Conservation (phyloP, 208 protist species). For the Leishmania arabica region DNA sequence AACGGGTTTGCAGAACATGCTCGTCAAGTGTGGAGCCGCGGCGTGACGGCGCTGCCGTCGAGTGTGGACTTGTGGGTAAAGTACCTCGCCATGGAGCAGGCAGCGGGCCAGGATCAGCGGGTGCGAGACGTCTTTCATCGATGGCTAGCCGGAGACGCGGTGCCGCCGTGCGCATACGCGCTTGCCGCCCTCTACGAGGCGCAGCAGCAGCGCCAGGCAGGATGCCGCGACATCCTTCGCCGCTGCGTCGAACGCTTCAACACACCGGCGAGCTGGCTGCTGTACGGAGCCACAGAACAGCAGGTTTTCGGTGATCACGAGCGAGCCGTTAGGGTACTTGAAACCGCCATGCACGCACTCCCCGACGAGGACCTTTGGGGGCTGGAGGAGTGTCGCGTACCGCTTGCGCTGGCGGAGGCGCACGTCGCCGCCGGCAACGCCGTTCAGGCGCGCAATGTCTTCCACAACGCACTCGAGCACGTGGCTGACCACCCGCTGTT, state of each 20-base stretch:
- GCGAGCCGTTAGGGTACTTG: slow-evolving; percentile 63
- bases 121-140: slow-evolving; percentile 95
- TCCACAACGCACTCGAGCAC: slow-evolving; percentile 50
- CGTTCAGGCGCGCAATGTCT: slow-evolving; percentile 53
- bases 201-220: slow-evolving; percentile 34
- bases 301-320: slow-evolving; percentile 53
- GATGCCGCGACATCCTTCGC: slow-evolving; percentile 59
- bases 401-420: slow-evolving; percentile 66
- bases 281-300: slow-evolving; percentile 89
- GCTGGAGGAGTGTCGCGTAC: slow-evolving; percentile 58
- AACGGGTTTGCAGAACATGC: slow-evolving; percentile 97
- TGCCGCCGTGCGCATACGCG: slow-evolving; percentile 88
- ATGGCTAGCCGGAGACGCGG: slow-evolving; percentile 86
- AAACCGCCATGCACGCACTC: slow-evolving; percentile 73
- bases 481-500: slow-evolving; percentile 29
- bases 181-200: slow-evolving; percentile 95
- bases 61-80: slow-evolving; percentile 97
- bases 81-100: slow-evolving; percentile 97
- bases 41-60: slow-evolving; percentile 95
- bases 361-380: slow-evolving; percentile 53
- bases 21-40: slow-evolving; percentile 97
- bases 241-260: slow-evolving; percentile 74
- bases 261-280: slow-evolving; percentile 82
- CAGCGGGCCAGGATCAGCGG: slow-evolving; percentile 89
- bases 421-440: slow-evolving; percentile 30